Percentiles rank a stretch among this genome's conserved stretches.
These are phyloP conservation scores for Dactylellina cionopaga DNA, from an alignment of 2,329 filamentous ascomycete genomes.

Conservation along the genomic window DNA sequence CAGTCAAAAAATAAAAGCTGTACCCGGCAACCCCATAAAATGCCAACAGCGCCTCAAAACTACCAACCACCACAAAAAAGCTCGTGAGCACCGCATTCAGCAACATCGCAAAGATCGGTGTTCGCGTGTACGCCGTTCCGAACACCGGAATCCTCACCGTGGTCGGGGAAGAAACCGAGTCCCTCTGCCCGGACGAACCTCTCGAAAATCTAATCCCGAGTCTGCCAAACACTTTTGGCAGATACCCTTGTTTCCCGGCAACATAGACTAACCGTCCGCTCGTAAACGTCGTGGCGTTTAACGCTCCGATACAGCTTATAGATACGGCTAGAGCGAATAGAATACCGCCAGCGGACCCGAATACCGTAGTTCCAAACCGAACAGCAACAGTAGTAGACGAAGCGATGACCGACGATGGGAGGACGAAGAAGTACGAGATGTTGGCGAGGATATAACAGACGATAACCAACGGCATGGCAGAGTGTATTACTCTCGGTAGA, in stretches of 20 bases:
- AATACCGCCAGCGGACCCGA: slow-evolving; percentile 82
- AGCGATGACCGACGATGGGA: slow-evolving; percentile 82
- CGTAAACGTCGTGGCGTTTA: slow-evolving; percentile 95
- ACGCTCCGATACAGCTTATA: slow-evolving; percentile 89
- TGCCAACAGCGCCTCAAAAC: slow-evolving; percentile 86
- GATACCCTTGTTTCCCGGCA: slow-evolving; percentile 92
- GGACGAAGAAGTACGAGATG: slow-evolving; percentile 90
- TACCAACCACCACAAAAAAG: slow-evolving; percentile 86
- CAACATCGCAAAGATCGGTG: slow-evolving; percentile 88
- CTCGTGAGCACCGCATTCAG: slow-evolving; percentile 80
- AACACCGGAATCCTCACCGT: slow-evolving; percentile 57
- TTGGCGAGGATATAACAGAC: slow-evolving; percentile 90
- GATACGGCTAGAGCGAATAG: slow-evolving; percentile 88
- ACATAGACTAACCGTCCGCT: slow-evolving; percentile 90
- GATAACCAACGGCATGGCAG: slow-evolving; percentile 94
- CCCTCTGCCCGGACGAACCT: slow-evolving; percentile 53
- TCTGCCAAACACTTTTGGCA: slow-evolving; percentile 82
- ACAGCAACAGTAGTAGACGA: slow-evolving; percentile 95
- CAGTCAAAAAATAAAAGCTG: slow-evolving; percentile 95
- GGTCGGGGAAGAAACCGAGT: slow-evolving; percentile 59
- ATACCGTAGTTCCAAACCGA: slow-evolving; percentile 86
- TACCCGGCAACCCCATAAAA: slow-evolving; percentile 98
- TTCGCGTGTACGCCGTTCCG: slow-evolving; percentile 63
- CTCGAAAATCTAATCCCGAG: slow-evolving; percentile 74
- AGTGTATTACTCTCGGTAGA: slow-evolving; percentile 93